Conservation (phyloP, 2,329 filamentous ascomycete species). For the Fusarium paranaense region DNA sequence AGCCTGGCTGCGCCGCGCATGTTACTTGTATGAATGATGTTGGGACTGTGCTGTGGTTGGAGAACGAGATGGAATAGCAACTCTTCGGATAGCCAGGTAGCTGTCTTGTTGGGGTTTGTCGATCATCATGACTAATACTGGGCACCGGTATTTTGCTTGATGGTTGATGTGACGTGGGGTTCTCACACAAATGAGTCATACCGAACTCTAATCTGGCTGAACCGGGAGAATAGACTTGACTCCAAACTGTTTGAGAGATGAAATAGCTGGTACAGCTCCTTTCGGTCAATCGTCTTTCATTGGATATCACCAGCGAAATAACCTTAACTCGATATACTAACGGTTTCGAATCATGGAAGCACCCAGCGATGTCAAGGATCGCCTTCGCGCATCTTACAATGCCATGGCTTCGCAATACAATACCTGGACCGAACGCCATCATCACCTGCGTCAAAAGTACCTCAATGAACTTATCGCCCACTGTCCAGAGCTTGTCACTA, state of each 20-base stretch:
- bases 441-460: neutral
- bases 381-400: constrained; percentile 13
- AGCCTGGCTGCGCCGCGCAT: too few relatives aligned
- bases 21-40: too few relatives aligned
- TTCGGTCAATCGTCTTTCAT: too few relatives aligned
- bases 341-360: neutral
- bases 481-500: neutral
- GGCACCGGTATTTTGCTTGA: neutral
- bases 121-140: neutral
- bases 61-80: too few relatives aligned
- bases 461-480: neutral
- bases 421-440: constrained; percentile 16
- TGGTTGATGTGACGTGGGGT: neutral
- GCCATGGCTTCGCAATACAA: constrained; percentile 22
- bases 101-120: neutral
- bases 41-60: too few relatives aligned
- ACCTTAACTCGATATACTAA: neutral
- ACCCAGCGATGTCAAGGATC: neutral
- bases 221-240: neutral
- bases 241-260: neutral
- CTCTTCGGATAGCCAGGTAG: neutral
- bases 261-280: neutral
- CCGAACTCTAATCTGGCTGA: neutral
- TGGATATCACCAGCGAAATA: neutral
- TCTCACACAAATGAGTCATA: neutral